Base-by-base conservation (phyloP, 352 stramenopile species). In the Globisporangium radiosum region DNA sequence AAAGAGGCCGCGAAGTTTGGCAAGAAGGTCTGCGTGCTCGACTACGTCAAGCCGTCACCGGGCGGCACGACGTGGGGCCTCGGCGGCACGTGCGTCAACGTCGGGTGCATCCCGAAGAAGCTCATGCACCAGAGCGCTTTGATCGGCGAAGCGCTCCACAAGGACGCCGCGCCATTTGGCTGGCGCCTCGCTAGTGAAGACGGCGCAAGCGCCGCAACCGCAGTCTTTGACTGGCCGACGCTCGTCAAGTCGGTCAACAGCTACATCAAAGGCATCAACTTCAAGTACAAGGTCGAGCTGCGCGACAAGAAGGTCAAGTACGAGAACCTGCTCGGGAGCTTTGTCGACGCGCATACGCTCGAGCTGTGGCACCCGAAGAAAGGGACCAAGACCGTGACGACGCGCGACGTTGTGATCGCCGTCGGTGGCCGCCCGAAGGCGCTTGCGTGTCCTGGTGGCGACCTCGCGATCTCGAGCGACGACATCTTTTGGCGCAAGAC, bases 61-160 rank as follows among this genome's bases (percentile, higher is more conserved):
- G 76, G 82, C 17, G 88, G 88, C 38, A 97, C 86, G 37, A 85
- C 71, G 39, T 98, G 92, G 93, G 92, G 93, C 14, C 81, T 98
- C 39, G 93, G 93, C 43, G 97, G 97, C 52, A 99, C 97, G 37
- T 99, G 97, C 64, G 97, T 99, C 58, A 99, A 99, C 71, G 97
- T 99, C 5, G 97, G 97, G 15, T 99, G 97, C 65, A 99, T 99
- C 66, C 97, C 97, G 36, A 99, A 99, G 78, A 99, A 99, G 72
- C 78, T 99, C 13, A 99, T 99, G 90, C 97, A 99, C 68, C 89
- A 97, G 67, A 97, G 94, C 62, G 87, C 94, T 43, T 60, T 98
- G 39, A 77, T 98, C 4, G 86, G 91, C 53, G 92, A 98, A 62
- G 59, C 78, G 9, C 74, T 97, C 47, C 76, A 92, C 59, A 78